A percentile compares a stretch with the other conserved stretches of the same genome.
Evolutionary conservation across 108 stramenopile genomes (phyloP).

Genomic region (Chaetoceros tenuissimus): DNA sequence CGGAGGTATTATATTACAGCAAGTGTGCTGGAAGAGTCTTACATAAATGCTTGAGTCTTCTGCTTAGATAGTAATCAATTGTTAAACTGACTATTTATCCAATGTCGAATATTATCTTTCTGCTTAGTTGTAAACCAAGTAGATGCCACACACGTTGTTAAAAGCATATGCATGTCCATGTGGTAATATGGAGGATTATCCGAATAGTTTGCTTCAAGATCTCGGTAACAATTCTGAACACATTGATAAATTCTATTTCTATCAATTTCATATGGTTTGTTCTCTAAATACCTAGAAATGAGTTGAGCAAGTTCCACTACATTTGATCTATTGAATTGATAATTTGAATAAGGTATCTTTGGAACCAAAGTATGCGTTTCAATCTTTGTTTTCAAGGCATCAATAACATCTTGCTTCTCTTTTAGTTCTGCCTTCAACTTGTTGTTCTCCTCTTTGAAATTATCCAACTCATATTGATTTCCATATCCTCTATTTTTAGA

Average conservation of each 20-base stretch:
- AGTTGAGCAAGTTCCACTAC: constrained; percentile 13
- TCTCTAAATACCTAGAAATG: constrained; percentile 15
- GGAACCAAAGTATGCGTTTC: neutral
- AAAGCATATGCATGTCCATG: constrained; percentile 18
- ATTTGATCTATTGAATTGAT: constrained; percentile 8
- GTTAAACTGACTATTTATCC: too few relatives aligned
- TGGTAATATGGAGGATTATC: constrained; percentile 17
- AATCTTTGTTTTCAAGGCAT: neutral
- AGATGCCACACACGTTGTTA: constrained; percentile 12
- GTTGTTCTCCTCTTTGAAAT: neutral
- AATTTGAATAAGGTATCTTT: neutral
- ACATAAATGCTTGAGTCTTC: too few relatives aligned
- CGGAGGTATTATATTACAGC: too few relatives aligned
- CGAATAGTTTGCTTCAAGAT: constrained; percentile 6
- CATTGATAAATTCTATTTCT: constrained; percentile 16
- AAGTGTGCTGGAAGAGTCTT: too few relatives aligned
- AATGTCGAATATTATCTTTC: neutral
- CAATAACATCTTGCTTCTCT: neutral
- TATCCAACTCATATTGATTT: neutral
- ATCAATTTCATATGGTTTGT: constrained; percentile 12
- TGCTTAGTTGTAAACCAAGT: constrained; percentile 15
- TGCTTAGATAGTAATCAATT: too few relatives aligned
- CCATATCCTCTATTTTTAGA: too few relatives aligned
- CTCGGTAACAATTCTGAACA: constrained; percentile 6
- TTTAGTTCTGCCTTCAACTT: neutral